Conservation (phyloP, 202 grass and related monocot genomes). For the Carex arenaria region DNA sequence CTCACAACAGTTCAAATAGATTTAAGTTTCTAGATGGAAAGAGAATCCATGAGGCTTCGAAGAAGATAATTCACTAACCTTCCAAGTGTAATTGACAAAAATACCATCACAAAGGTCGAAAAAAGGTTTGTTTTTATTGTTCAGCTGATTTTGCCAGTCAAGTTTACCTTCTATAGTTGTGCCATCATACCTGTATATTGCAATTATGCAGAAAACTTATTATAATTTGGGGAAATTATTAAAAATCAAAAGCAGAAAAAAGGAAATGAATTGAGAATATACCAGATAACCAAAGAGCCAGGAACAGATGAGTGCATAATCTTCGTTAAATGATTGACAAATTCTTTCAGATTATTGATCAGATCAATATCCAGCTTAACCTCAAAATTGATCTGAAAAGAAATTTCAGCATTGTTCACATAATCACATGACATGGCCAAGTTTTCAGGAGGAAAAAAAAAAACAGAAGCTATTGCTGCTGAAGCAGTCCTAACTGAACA, state of each 20-base stretch:
- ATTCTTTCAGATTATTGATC: conserved; percentile 86
- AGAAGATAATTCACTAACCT: conserved; percentile 35
- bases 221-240: background rate
- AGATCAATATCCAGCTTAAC: conserved; percentile 46
- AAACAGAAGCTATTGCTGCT: background rate
- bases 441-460: background rate
- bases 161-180: conserved; percentile 59
- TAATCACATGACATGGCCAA: background rate
- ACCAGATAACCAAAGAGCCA: conserved; percentile 96
- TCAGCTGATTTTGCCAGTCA: conserved; percentile 79
- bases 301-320: conserved; percentile 64
- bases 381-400: conserved; percentile 88
- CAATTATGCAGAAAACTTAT: conserved; percentile 12
- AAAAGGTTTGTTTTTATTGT: conserved; percentile 67
- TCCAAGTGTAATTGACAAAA: conserved; percentile 85
- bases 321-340: conserved; percentile 62
- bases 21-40: conserved; percentile 13
- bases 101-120: conserved; percentile 90
- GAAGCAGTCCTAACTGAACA: background rate
- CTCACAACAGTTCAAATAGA: background rate
- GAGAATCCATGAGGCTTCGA: background rate
- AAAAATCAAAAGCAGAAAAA: conserved; percentile 6
- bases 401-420: conserved; percentile 10
- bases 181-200: conserved; percentile 72
- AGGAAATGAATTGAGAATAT: conserved; percentile 18